Evolutionary conservation across 2,329 filamentous ascomycete species (phyloP).

Genomic region (Colletotrichum sp.): DNA sequence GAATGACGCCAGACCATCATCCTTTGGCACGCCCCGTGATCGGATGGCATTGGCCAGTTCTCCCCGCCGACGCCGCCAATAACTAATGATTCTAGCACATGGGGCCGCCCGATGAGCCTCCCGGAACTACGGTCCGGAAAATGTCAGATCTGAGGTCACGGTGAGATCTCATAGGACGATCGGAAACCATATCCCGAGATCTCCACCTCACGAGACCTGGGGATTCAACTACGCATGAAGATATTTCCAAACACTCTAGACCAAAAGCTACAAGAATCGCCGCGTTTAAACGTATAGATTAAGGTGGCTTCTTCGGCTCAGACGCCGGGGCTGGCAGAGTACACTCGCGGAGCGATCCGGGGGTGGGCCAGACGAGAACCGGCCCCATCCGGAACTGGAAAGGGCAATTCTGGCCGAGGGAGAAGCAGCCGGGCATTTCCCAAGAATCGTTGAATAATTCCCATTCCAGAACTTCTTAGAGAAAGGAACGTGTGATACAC

Average conservation of each 20-base stretch:
- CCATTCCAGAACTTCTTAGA: neutral
- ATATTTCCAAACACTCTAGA: neutral
- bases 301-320: too few species aligned
- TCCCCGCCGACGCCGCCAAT: neutral
- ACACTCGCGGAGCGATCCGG: neutral
- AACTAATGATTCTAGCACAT: neutral
- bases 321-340: neutral
- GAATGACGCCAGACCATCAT: neutral
- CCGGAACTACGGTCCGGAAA: neutral
- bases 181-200: constrained; percentile 9
- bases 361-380: neutral
- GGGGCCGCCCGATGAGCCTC: neutral
- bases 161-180: neutral
- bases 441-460: neutral
- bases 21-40: neutral
- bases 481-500: neutral
- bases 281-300: neutral
- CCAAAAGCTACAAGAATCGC: neutral
- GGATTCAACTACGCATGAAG: neutral
- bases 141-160: neutral
- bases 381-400: constrained; percentile 2
- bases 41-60: neutral
- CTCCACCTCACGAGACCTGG: neutral
- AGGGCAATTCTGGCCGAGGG: constrained; percentile 1
- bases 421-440: neutral